These are phyloP conservation scores for Penicillium vulpinum DNA, from an alignment of 2,329 filamentous ascomycete genomes.

Conservation along the genomic window DNA sequence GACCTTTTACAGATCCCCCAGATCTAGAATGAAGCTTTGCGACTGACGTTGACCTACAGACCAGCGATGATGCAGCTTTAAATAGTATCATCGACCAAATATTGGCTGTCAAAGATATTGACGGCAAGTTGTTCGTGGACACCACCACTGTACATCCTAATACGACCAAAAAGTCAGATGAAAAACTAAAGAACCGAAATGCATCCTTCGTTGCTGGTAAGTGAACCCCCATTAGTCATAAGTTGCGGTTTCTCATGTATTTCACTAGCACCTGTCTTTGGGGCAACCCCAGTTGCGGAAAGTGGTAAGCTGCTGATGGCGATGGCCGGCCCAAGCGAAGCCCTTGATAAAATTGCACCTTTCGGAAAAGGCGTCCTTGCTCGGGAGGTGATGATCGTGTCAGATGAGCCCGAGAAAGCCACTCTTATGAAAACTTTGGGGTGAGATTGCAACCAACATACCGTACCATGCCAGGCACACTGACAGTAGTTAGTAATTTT, in stretches of 20 bases:
- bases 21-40: neutral
- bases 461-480: neutral
- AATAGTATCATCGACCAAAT: neutral
- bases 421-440: conserved; percentile 13
- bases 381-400: conserved; percentile 12
- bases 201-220: conserved; percentile 8
- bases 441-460: neutral
- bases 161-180: conserved; percentile 4
- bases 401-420: conserved; percentile 14
- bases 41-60: neutral
- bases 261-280: conserved; percentile 12
- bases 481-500: conserved; percentile 15
- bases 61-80: conserved; percentile 6
- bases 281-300: conserved; percentile 12
- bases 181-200: neutral
- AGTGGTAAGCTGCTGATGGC: conserved; percentile 11
- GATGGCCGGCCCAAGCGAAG: conserved; percentile 1
- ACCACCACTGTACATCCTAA: conserved; percentile 16
- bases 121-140: conserved; percentile 10
- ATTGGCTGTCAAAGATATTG: conserved; percentile 3
- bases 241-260: neutral
- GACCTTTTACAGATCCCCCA: too few relatives aligned
- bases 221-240: neutral
- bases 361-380: conserved; percentile 11
- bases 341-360: neutral